Percentiles rank a stretch among this genome's conserved stretches.
phyloP scores from a whole-genome alignment of 2,329 filamentous ascomycete genomes.

The Aspergillus sp. region DNA sequence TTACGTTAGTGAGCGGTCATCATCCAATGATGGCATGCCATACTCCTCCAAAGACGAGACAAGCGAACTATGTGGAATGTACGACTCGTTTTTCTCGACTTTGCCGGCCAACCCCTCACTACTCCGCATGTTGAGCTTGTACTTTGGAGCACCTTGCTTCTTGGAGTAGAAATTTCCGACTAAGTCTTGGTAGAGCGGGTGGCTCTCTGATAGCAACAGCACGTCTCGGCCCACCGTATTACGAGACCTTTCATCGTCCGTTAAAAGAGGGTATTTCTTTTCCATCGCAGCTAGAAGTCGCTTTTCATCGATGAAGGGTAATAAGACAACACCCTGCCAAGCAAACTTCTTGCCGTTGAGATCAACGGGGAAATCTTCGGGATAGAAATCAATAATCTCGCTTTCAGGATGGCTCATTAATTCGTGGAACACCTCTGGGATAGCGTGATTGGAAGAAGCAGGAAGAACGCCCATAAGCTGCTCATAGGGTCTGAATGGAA shows the following conservation, averaged over 20 bases:
- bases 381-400: conserved; percentile 96
- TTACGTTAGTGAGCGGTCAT: conserved; percentile 82
- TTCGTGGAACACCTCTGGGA: conserved; percentile 83
- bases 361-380: conserved; percentile 88
- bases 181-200: conserved; percentile 83
- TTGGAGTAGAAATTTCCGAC: conserved; percentile 89
- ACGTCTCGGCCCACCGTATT: conserved; percentile 81
- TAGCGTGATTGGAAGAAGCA: conserved; percentile 85
- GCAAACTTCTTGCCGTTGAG: conserved; percentile 98
- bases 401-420: conserved; percentile 88
- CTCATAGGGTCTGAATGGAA: conserved; percentile 87
- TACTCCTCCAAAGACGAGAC: conserved; percentile 72
- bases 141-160: conserved; percentile 66
- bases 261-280: conserved; percentile 77
- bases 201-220: conserved; percentile 78
- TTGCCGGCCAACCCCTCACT: conserved; percentile 78
- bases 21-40: conserved; percentile 73
- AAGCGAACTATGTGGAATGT: conserved; percentile 81
- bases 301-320: conserved; percentile 95
- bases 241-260: conserved; percentile 71
- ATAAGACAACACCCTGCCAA: conserved; percentile 91
- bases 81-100: conserved; percentile 77
- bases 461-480: conserved; percentile 98
- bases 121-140: conserved; percentile 71
- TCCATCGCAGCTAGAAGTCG: conserved; percentile 79